These are phyloP conservation scores for Stephanodiscus minutulus DNA, from an alignment of 108 stramenopile genomes.

Conservation along the genomic window DNA sequence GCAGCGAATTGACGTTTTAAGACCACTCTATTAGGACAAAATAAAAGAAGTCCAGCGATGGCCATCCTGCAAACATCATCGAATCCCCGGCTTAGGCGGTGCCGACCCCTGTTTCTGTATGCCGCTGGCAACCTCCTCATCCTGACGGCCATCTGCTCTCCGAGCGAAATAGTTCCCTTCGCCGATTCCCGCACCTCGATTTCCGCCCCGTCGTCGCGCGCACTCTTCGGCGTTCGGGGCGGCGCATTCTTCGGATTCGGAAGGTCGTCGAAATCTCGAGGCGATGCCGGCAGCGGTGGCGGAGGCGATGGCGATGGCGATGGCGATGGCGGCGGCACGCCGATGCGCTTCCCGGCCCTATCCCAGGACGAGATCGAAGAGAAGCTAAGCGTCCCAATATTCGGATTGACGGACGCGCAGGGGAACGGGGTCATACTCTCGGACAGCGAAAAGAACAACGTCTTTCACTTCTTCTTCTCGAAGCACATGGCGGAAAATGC, in stretches of 20 bases:
- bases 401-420: slow-evolving; percentile 46
- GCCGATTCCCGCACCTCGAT: not conserved
- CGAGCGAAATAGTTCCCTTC: slow-evolving; percentile 6
- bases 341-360: slow-evolving; percentile 46
- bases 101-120: not conserved
- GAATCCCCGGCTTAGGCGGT: not conserved
- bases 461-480: slow-evolving; percentile 52
- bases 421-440: slow-evolving; percentile 50
- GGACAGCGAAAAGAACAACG: slow-evolving; percentile 30
- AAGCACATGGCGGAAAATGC: slow-evolving; percentile 47
- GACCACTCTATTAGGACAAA: too few species aligned
- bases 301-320: too few species aligned
- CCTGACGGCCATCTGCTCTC: slow-evolving; percentile 8
- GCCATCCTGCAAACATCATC: not conserved
- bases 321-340: slow-evolving; percentile 25
- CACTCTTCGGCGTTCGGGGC: slow-evolving; percentile 44
- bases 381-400: slow-evolving; percentile 48
- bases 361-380: slow-evolving; percentile 53
- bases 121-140: slow-evolving; percentile 6
- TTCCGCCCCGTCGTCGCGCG: slow-evolving; percentile 8
- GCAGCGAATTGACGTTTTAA: too few species aligned
- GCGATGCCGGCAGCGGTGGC: not conserved
- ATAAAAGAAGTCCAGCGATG: not conserved
- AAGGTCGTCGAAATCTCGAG: slow-evolving; percentile 13
- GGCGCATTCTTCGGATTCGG: slow-evolving; percentile 51